Percentiles rank a stretch among this genome's conserved stretches.
These are phyloP conservation scores for Talaromyces liani DNA, from an alignment of 495 filamentous ascomycete species.

Conservation along the genomic window DNA sequence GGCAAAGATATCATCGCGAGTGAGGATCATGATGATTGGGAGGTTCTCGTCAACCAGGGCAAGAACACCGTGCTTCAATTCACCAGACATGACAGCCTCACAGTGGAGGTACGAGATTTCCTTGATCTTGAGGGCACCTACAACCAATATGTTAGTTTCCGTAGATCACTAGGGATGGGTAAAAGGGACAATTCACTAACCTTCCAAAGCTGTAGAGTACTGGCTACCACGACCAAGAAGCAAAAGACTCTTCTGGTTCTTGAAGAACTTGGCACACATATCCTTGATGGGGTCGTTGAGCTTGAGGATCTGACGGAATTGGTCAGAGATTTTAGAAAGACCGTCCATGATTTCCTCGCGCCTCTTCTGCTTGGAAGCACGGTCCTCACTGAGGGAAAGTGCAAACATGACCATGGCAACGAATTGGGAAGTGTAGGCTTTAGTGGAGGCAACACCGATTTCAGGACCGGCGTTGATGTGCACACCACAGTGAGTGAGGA, in stretches of 20 bases:
- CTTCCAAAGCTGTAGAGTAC: slow-evolving; percentile 94
- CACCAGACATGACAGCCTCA: slow-evolving; percentile 99
- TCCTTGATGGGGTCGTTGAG: slow-evolving; percentile 91
- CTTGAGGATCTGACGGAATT: slow-evolving; percentile 85
- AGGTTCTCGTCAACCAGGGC: slow-evolving; percentile 96
- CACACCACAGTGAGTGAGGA: slow-evolving; percentile 97
- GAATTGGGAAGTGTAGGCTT: slow-evolving; percentile 98
- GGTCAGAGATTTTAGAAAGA: slow-evolving; percentile 73
- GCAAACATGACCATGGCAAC: slow-evolving; percentile 99
- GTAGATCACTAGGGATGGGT: background rate
- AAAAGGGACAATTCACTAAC: slow-evolving; percentile 30
- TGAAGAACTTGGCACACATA: slow-evolving; percentile 82
- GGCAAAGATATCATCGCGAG: slow-evolving; percentile 87
- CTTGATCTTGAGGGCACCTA: slow-evolving; percentile 93
- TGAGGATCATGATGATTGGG: slow-evolving; percentile 99
- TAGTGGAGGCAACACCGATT: slow-evolving; percentile 97
- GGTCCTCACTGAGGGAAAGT: slow-evolving; percentile 88
- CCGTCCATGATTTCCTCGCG: slow-evolving; percentile 97
- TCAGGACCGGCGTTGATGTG: slow-evolving; percentile 99
- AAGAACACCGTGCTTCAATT: slow-evolving; percentile 96
- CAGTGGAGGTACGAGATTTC: slow-evolving; percentile 99
- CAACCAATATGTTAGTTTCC: slow-evolving; percentile 12
- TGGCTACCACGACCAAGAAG: slow-evolving; percentile 91
- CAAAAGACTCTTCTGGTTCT: slow-evolving; percentile 92
- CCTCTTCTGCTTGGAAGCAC: slow-evolving; percentile 86